Base-by-base conservation (phyloP, 2,329 filamentous ascomycete species). In the Trichoderma sp. region DNA sequence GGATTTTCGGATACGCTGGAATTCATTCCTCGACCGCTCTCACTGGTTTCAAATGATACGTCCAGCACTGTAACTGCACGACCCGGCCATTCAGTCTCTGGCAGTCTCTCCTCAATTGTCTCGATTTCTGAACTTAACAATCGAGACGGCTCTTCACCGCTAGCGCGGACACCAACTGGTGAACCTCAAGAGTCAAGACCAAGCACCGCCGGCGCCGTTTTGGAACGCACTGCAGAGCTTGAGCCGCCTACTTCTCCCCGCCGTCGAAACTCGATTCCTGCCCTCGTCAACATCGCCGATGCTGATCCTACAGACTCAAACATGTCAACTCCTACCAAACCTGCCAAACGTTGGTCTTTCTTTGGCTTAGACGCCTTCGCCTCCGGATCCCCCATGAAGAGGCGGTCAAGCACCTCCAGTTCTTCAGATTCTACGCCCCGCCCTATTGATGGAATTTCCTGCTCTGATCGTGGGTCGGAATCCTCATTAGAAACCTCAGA, bases 1-100 rank as follows among this genome's bases (percentile, higher is more conserved):
- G 93, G 92, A 1, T 97, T 97, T 78, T 94, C 93, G 1, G 94
- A 97, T 74, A 92, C 89, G 12, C 85, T 97, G 32, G 93, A 97
- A 79, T 94, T 92, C 74, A 95, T 95, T 76, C 92, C 92, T 6
- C 88, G 93, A 12, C 94, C 95, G 0, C 82, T 97, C 20, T 97
- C 95, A 2, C 85, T 95, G 23, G 90, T 97, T 15, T 97, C 94
- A 1, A 95, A 91, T 23, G 94, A 96, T 79, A 94, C 93, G 0
- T 91, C 93, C 59, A 94, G 91, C 78, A 96, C 92, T 3, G 83
- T 89, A 68, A 94, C 93, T 0, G 86, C 91, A 20, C 88, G 90
- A 30, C 87, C 87, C 4, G 88, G 90, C 6, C 93, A 95, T 79
- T 93, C 91, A 2, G 86, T 93, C 39, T 92, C 92, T 30, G 92